Evolutionary conservation across 345 rosid genomes (phyloP).

Genomic region (Boechera retrofracta): DNA sequence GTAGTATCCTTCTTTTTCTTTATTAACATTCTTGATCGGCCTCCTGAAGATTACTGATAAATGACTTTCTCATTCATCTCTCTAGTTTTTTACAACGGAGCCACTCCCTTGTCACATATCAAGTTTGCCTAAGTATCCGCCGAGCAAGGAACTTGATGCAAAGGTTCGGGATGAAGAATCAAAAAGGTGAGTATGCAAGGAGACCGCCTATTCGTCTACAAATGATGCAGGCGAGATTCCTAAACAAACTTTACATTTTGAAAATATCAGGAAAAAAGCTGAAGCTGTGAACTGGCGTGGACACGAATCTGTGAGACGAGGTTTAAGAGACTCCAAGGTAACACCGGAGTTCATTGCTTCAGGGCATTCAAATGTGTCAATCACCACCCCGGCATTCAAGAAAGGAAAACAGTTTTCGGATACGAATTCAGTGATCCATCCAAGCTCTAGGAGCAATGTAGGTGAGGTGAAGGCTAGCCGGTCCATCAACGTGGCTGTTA

Average conservation of each 20-base stretch:
- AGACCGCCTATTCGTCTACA: background rate
- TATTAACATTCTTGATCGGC: background rate
- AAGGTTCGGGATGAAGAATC: slow-evolving; percentile 63
- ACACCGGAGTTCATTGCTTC: slow-evolving; percentile 71
- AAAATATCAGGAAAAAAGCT: slow-evolving; percentile 60
- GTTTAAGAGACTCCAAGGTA: slow-evolving; percentile 53
- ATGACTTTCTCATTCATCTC: slow-evolving; percentile 7
- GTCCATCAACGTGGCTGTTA: slow-evolving; percentile 41
- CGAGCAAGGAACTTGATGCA: slow-evolving; percentile 83
- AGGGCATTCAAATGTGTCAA: slow-evolving; percentile 54
- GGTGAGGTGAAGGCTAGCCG: slow-evolving; percentile 45
- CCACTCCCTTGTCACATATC: slow-evolving; percentile 76
- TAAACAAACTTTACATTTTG: slow-evolving; percentile 19
- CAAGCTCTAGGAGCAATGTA: slow-evolving; percentile 46
- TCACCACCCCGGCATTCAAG: slow-evolving; percentile 50
- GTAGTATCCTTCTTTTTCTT: slow-evolving; percentile 38
- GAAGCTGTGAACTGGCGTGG: slow-evolving; percentile 66
- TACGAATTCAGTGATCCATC: slow-evolving; percentile 62
- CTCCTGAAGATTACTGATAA: background rate
- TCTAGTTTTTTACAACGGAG: slow-evolving; percentile 65
- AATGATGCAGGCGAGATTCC: slow-evolving; percentile 2
- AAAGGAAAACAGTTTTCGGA: slow-evolving; percentile 47
- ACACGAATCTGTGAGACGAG: slow-evolving; percentile 73
- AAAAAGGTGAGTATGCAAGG: slow-evolving; percentile 52
- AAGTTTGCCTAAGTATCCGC: slow-evolving; percentile 72